Conservation (phyloP, 164 flowering plant species). For the Chimonanthus praecox region DNA sequence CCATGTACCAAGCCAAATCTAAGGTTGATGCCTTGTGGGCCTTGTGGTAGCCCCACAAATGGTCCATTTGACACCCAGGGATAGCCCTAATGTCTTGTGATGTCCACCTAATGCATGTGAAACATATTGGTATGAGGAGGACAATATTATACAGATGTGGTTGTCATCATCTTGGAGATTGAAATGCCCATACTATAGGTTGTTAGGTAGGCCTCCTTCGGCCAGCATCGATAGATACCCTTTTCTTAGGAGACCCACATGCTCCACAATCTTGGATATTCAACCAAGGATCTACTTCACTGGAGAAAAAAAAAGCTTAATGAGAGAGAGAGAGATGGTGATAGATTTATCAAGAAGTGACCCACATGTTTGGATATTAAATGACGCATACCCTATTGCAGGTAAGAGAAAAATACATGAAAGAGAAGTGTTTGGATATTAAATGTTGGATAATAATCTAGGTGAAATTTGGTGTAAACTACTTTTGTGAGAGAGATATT, state of each 20-base stretch:
- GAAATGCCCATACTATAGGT: slow-evolving; percentile 8
- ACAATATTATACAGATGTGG: neutral
- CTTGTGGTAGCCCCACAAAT: neutral
- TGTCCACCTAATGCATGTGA: slow-evolving; percentile 7
- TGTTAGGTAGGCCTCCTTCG: neutral
- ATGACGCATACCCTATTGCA: neutral
- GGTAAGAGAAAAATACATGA: neutral
- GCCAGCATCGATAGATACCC: neutral
- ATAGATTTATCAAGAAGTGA: neutral
- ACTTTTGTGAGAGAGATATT: no score
- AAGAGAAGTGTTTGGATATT: no score
- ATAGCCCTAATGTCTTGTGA: slow-evolving; percentile 9
- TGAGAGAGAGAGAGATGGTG: neutral
- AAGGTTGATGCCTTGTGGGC: neutral
- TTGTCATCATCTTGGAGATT: slow-evolving; percentile 9
- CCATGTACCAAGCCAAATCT: slow-evolving; percentile 1
- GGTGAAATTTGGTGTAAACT: no score
- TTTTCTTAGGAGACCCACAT: slow-evolving; percentile 3
- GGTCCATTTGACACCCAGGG: slow-evolving; percentile 2
- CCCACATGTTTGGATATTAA: neutral
- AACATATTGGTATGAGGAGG: neutral
- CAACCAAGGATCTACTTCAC: neutral
- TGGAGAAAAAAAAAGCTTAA: neutral
- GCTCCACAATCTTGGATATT: neutral
- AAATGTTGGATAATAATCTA: no score